Percentiles rank a stretch among this genome's conserved stretches.
These are phyloP conservation scores for Xerocomus spinulosus DNA, from an alignment of 768 basidiomycete genomes.

Conservation along the genomic window DNA sequence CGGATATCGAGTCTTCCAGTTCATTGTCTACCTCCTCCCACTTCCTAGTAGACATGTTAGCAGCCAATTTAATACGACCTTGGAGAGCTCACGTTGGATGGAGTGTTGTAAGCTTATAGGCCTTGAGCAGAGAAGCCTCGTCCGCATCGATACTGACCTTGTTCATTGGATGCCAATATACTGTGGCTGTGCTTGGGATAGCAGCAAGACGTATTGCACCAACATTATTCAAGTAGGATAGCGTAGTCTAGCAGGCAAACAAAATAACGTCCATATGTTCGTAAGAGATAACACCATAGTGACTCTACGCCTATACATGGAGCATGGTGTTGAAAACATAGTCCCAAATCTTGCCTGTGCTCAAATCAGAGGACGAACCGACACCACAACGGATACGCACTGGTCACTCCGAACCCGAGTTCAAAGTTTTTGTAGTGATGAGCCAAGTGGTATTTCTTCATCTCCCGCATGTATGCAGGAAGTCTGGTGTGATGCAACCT, in stretches of 20 bases:
- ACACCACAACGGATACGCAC: constrained; percentile 37
- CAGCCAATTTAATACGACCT: background rate
- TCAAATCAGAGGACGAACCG: constrained; percentile 1
- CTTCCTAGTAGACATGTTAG: constrained; percentile 41
- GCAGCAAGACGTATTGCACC: constrained; percentile 7
- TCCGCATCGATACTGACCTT: constrained; percentile 68
- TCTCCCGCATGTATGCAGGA: constrained; percentile 80
- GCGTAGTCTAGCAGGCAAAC: constrained; percentile 7
- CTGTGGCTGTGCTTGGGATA: constrained; percentile 15
- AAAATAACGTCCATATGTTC: constrained; percentile 5
- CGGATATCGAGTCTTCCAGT: constrained; percentile 68
- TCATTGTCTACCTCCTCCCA: constrained; percentile 94
- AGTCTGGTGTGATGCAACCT: constrained; percentile 84
- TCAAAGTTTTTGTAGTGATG: constrained; percentile 99
- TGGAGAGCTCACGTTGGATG: constrained; percentile 60
- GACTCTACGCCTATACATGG: constrained; percentile 40
- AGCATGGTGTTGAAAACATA: constrained; percentile 82
- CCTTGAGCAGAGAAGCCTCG: constrained; percentile 79
- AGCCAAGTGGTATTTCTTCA: constrained; percentile 97
- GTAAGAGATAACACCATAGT: background rate
- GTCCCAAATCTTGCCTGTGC: constrained; percentile 88
- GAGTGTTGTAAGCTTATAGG: constrained; percentile 78
- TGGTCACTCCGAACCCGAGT: constrained; percentile 95
- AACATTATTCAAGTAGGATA: constrained; percentile 4
- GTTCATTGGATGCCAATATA: constrained; percentile 25